Conservation (phyloP, 495 filamentous ascomycete species). For the Aspergillus cavernicola region DNA sequence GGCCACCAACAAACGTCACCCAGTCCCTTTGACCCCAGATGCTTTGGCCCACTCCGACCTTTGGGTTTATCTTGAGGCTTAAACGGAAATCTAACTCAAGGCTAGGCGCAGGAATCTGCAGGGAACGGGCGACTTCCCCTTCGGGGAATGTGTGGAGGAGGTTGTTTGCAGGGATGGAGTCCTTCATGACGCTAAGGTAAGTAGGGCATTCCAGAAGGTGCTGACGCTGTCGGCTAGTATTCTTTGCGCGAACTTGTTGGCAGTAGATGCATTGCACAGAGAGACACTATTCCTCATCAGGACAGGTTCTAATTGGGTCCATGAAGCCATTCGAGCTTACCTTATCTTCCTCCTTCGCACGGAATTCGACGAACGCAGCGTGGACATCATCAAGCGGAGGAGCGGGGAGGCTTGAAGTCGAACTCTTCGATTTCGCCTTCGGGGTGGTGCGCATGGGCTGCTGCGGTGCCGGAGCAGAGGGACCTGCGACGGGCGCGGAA, state of each 20-base stretch:
- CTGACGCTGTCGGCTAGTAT: slow-evolving; percentile 53
- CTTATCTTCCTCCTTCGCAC: slow-evolving; percentile 57
- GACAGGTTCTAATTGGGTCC: background rate
- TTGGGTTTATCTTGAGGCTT: slow-evolving; percentile 57
- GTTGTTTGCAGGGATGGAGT: slow-evolving; percentile 56
- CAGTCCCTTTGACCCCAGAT: slow-evolving; percentile 56
- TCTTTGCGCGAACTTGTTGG: slow-evolving; percentile 55
- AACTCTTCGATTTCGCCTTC: slow-evolving; percentile 41
- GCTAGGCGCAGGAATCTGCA: slow-evolving; percentile 52
- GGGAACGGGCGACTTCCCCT: slow-evolving; percentile 48
- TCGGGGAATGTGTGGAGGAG: slow-evolving; percentile 55
- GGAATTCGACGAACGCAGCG: slow-evolving; percentile 54
- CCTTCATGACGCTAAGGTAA: slow-evolving; percentile 56
- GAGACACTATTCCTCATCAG: slow-evolving; percentile 38
- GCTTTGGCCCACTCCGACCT: slow-evolving; percentile 49
- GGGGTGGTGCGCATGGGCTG: slow-evolving; percentile 37
- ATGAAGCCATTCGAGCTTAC: slow-evolving; percentile 25
- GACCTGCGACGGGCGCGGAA: slow-evolving; percentile 29
- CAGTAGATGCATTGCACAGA: slow-evolving; percentile 58
- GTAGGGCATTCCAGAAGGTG: slow-evolving; percentile 53
- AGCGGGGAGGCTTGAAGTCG: slow-evolving; percentile 38
- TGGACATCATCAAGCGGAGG: slow-evolving; percentile 52
- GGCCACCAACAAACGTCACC: slow-evolving; percentile 55
- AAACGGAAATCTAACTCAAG: slow-evolving; percentile 61
- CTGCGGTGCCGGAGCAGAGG: slow-evolving; percentile 28